A percentile compares a stretch with the other conserved stretches of the same genome.
These are phyloP conservation scores for Plasmodium billcollinsi DNA, from an alignment of 169 alveolate genomes.

Conservation along the genomic window DNA sequence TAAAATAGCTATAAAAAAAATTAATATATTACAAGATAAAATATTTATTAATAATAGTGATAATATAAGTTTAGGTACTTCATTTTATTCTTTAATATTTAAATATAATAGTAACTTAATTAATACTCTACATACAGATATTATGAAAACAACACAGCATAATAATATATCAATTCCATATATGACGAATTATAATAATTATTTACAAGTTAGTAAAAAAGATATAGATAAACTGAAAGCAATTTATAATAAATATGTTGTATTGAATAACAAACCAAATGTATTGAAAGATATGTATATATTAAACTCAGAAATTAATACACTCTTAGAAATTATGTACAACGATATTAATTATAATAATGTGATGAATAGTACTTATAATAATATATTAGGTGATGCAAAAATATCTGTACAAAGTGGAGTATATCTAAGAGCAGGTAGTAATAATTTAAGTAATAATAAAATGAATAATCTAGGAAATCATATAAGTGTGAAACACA, in stretches of 20 bases:
- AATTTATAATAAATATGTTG: slow-evolving; percentile 14
- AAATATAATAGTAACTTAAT: slow-evolving; percentile 17
- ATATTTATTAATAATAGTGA: too few relatives aligned
- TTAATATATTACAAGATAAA: slow-evolving; percentile 11
- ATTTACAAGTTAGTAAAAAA: slow-evolving; percentile 1
- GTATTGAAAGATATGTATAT: slow-evolving; percentile 9
- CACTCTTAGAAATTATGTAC: background rate
- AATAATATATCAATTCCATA: background rate
- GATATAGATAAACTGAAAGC: slow-evolving; percentile 11
- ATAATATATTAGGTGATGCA: background rate
- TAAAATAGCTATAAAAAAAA: slow-evolving; percentile 51
- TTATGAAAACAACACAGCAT: background rate
- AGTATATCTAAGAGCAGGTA: background rate
- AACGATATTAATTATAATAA: background rate
- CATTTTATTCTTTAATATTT: slow-evolving; percentile 36
- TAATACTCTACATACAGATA: slow-evolving; percentile 22
- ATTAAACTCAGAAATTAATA: slow-evolving; percentile 9
- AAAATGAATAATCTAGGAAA: background rate
- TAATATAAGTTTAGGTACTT: background rate
- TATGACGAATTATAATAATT: background rate
- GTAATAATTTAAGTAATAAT: slow-evolving; percentile 1
- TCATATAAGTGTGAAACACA: background rate
- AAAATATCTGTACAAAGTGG: background rate
- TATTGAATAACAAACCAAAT: background rate
- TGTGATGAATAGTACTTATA: background rate